Base-by-base conservation (phyloP, 208 protist species). In the Acanthamoeba royreba region DNA sequence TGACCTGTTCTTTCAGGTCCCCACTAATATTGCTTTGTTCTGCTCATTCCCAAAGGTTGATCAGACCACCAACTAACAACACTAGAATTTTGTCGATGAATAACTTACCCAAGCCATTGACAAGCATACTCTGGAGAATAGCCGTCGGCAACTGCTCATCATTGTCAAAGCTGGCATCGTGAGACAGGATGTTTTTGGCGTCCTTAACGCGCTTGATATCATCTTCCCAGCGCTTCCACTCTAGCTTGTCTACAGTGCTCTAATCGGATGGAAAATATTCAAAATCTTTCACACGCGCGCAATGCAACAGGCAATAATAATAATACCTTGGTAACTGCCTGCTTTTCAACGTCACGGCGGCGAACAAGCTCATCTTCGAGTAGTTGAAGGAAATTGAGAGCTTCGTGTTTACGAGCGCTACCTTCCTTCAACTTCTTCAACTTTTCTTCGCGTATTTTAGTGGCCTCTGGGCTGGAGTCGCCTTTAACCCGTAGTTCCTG, bases 141-240 rank as follows among this genome's bases (percentile, higher is more conserved):
- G 66, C 28, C 15, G 66, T 79, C 8, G 66, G 66, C 33, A 79
- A 40, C 66, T 79, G 66, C 66, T 79, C 66, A 8, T 79, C 66
- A 40, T 79, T 31, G 38, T 46, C 66, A 17, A 40, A 28, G 35
- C n/a, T n/a, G 66, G 28, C 28, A 17, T 79, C 79, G 43, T 45
- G 79, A 35, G 19, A 19, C 45, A 88, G 79, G 40, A 88, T 63
- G 49, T 31, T 35, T 46, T 88, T 88, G 79, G 49, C 47, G 45
- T 61, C 79, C 47, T n/a, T 28, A 17, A 88, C 43, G 79, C 58
- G 35, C 28, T 22, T 52, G 79, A 88, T 53, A 31, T 61, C 49
- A 7, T 53, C 79, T n/a, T 88, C 79, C 79, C 79, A 88, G 45
- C 49, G 9, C 79, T 25, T 88, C 79, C 79, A 88, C 47, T 88